Evolutionary conservation across 192 early-diverging fungal genomes (phyloP).

Genomic region (Gorgonomyces haynaldii): DNA sequence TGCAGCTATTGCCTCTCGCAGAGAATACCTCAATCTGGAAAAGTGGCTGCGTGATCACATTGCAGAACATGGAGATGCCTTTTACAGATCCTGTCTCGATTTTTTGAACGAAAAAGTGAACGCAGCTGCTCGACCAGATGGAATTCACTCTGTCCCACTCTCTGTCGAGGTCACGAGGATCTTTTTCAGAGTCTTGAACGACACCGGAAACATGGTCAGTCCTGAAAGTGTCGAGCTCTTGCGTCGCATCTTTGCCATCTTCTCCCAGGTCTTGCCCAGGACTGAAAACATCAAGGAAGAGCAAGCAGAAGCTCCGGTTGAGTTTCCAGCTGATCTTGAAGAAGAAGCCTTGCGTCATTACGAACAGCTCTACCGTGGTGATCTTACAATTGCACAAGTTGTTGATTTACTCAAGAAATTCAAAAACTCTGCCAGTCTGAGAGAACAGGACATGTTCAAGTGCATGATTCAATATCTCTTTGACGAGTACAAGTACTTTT

Average conservation of each 20-base stretch:
- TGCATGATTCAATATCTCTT: constrained; percentile 90
- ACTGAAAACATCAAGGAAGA: constrained; percentile 16
- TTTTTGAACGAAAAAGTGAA: constrained; percentile 58
- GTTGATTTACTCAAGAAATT: constrained; percentile 70
- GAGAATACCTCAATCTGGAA: constrained; percentile 70
- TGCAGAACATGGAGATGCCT: constrained; percentile 45
- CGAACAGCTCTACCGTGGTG: constrained; percentile 64
- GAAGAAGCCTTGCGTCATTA: constrained; percentile 63
- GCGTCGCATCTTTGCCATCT: constrained; percentile 43
- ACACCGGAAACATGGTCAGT: constrained; percentile 9
- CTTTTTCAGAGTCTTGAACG: constrained; percentile 54
- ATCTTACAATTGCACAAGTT: constrained; percentile 71
- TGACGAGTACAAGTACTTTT: constrained; percentile 92
- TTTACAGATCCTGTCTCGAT: constrained; percentile 61
- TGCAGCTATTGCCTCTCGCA: constrained; percentile 62
- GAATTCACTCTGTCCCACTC: constrained; percentile 33
- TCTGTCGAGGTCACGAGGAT: constrained; percentile 52
- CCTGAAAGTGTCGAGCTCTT: constrained; percentile 47
- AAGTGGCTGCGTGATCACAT: constrained; percentile 75
- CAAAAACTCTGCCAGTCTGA: constrained; percentile 60
- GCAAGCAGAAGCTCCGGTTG: constrained; percentile 5
- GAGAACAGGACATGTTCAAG: constrained; percentile 73
- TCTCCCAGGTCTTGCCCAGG: constrained; percentile 33
- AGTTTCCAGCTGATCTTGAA: constrained; percentile 65
- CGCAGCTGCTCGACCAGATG: background rate